Conservation (phyloP, 2,329 filamentous ascomycete genomes). For the Calonectria henricotiae region DNA sequence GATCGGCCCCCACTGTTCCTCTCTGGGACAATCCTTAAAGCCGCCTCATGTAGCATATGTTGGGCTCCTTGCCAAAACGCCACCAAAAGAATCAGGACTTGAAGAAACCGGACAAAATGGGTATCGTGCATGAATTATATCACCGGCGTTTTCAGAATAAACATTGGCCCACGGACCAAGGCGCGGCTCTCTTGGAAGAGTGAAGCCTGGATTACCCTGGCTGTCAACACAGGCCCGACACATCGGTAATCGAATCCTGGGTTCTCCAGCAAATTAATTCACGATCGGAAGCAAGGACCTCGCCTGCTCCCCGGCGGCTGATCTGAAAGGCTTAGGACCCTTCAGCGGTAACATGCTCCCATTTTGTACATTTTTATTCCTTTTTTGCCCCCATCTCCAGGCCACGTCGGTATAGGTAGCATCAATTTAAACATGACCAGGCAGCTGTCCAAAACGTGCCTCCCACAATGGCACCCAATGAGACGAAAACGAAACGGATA, state of each 20-base stretch:
- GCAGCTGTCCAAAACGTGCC: not conserved
- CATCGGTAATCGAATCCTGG: slow-evolving; percentile 30
- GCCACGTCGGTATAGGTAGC: not conserved
- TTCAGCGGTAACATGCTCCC: slow-evolving; percentile 29
- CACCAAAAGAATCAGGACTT: slow-evolving; percentile 1
- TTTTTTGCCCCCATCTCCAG: not conserved
- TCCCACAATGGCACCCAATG: too few species aligned
- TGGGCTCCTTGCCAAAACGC: slow-evolving; percentile 10
- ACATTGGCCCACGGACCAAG: slow-evolving; percentile 15
- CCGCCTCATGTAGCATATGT: slow-evolving; percentile 27
- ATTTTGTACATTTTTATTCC: slow-evolving; percentile 25
- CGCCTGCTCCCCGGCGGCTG: slow-evolving; percentile 44
- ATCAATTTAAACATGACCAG: not conserved
- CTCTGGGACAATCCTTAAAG: slow-evolving; percentile 19
- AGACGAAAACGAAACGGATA: not conserved
- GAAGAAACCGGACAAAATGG: slow-evolving; percentile 6
- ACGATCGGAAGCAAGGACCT: slow-evolving; percentile 45
- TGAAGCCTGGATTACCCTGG: slow-evolving; percentile 33
- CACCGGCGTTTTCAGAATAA: slow-evolving; percentile 5
- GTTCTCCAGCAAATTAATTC: slow-evolving; percentile 37
- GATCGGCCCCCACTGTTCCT: slow-evolving; percentile 24
- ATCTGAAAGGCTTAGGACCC: slow-evolving; percentile 43
- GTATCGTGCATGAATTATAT: slow-evolving; percentile 5
- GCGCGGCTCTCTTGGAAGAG: slow-evolving; percentile 6
- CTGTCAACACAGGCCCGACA: slow-evolving; percentile 30